These are phyloP conservation scores for Pelargonium fulgidum DNA, from an alignment of 441 rosid species.

Conservation along the genomic window DNA sequence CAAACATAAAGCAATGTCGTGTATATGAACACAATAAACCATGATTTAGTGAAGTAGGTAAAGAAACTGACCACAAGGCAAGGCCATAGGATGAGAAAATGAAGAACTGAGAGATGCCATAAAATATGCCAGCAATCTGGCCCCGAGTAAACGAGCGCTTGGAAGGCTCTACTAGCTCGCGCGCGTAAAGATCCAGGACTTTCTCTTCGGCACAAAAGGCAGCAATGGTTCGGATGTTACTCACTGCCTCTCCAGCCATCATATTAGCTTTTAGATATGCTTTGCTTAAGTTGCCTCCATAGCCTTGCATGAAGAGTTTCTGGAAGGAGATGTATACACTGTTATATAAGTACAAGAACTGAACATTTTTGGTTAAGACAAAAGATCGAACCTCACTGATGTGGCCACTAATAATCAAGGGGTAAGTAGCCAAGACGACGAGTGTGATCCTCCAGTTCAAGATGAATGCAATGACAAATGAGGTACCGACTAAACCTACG, in stretches of 20 bases:
- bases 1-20: not conserved
- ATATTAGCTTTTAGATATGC: conserved; percentile 90
- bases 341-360: not conserved
- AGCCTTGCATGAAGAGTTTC: conserved; percentile 96
- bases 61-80: conserved; percentile 98
- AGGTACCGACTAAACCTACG: conserved; percentile 81
- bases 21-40: conserved; percentile 34
- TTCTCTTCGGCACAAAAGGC: conserved; percentile 92
- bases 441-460: conserved; percentile 99
- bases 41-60: conserved; percentile 84
- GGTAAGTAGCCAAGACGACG: conserved; percentile 87
- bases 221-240: conserved; percentile 72
- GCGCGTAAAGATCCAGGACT: conserved; percentile 61
- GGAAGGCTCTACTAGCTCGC: conserved; percentile 63
- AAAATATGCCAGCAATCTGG: conserved; percentile 95
- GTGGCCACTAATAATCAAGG: conserved; percentile 90
- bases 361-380: not conserved
- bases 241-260: conserved; percentile 70
- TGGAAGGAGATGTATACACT: conserved; percentile 22
- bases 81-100: conserved; percentile 96
- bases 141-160: conserved; percentile 95
- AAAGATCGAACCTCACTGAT: too few relatives aligned
- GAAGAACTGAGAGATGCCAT: conserved; percentile 84
- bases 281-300: conserved; percentile 89
- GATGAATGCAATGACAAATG: conserved; percentile 95